Base-by-base conservation (phyloP, 768 basidiomycete genomes). In the Leucocoprinus birnbaumii region DNA sequence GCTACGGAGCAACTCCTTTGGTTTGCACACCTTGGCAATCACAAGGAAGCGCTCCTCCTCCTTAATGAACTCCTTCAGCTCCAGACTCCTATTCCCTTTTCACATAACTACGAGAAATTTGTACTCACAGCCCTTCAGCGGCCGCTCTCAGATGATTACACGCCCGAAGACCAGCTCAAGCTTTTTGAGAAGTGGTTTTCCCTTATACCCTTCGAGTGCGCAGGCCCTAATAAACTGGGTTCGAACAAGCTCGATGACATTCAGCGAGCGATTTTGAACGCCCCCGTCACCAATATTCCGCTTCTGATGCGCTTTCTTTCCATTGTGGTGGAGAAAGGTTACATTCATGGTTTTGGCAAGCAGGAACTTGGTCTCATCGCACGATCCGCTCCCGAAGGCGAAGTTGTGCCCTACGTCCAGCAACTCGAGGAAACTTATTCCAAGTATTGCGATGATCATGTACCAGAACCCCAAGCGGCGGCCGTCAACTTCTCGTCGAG, bases 291-390 rank as follows among this genome's bases (percentile, higher is more conserved):
- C 18, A 66, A 69, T 47, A 48, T 71, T 38, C 41, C 56, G 21
- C 53, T 75, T 19, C 60, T 73, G 25, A 63, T 65, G 31, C 60
- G 61, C 11, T 68, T 72, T 40, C 62, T 70, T 21, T 55, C 71
- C n/a, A 64, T 74, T 21, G 61, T 72, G 42, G 66, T 74, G 3
- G 59, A 57, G 3, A 79, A 78, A 60, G 79, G 79, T 3, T 77
- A 73, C 55, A 56, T 56, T 3, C 37, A 57, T 10, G 40, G 55
- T 1, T 50, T 75, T 18, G 50, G 50, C 26, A 37, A 26, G 3
- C 57, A 60, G 7, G 60, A 68, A 48, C 55, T 81, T 27, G 69
- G 73, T 1, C 64, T 66, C 3, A 63, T 87, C 18, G 67, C 78
- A 37, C 76, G 76, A 19, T 80, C 75, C 63, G 71, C 77, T 2